Evolutionary conservation across 768 basidiomycete genomes (phyloP).

Genomic region (Gelatoporia subvermispora): DNA sequence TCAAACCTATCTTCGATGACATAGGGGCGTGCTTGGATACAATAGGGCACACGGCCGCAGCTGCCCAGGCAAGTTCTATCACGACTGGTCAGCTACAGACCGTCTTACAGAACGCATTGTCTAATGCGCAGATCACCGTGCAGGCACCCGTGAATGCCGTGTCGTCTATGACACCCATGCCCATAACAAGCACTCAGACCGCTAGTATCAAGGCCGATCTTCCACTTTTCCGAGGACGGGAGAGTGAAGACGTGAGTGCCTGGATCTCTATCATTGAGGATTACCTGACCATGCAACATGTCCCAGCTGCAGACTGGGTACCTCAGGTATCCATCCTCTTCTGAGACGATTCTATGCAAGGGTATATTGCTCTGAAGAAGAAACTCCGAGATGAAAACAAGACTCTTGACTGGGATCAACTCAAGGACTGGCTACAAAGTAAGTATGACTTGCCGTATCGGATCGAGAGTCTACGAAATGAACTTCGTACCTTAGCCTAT

Average conservation of each 20-base stretch:
- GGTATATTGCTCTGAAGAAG: constrained; percentile 4
- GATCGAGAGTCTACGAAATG: constrained; percentile 1
- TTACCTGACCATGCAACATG: neutral
- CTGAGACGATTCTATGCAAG: neutral
- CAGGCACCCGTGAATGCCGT: too few relatives aligned
- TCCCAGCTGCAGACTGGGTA: constrained; percentile 1
- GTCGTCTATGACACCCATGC: too few relatives aligned
- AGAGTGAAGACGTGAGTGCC: constrained; percentile 2
- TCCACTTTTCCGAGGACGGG: constrained; percentile 2
- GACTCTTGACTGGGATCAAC: neutral
- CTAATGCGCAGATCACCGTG: too few relatives aligned
- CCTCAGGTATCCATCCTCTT: constrained; percentile 6
- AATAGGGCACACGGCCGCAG: too few relatives aligned
- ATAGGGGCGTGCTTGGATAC: too few relatives aligned
- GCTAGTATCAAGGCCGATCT: constrained; percentile 1
- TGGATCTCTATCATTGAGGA: constrained; percentile 1
- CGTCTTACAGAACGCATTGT: too few relatives aligned
- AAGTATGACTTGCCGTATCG: constrained; percentile 5
- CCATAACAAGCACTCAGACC: too few relatives aligned
- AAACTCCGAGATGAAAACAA: neutral
- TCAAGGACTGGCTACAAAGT: neutral
- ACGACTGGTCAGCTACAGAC: too few relatives aligned
- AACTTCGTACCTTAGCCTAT: neutral
- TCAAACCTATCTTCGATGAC: too few relatives aligned
- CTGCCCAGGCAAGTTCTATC: too few relatives aligned